These are phyloP conservation scores for Kalaharituber pfeilii DNA, from an alignment of 2,329 filamentous ascomycete genomes.

Conservation along the genomic window DNA sequence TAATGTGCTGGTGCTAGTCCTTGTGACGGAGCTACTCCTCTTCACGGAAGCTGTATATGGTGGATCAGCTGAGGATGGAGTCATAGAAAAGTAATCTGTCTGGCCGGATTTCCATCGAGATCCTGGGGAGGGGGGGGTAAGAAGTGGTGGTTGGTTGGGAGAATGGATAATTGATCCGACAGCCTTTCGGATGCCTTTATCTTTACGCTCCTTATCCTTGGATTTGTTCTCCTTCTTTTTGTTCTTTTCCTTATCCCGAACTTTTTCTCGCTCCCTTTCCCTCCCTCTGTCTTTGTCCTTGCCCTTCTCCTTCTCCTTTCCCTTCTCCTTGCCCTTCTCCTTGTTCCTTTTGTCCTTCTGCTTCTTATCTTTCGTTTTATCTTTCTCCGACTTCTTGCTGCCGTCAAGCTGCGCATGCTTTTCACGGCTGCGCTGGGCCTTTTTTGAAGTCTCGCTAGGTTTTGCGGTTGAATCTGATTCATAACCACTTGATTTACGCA, in stretches of 20 bases:
- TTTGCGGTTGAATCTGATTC: too few relatives aligned
- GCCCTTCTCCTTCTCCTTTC: conserved; percentile 9
- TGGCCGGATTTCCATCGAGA: background rate
- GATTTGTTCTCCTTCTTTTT: too few relatives aligned
- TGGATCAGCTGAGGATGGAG: background rate
- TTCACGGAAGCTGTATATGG: background rate
- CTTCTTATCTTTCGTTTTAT: background rate
- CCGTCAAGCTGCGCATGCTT: background rate
- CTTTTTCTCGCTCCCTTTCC: conserved; percentile 8
- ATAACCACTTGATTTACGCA: too few relatives aligned
- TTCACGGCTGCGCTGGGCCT: background rate
- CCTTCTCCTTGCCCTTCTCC: conserved; percentile 3
- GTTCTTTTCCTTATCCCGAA: background rate
- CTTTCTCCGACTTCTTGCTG: background rate
- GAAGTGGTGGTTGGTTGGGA: background rate
- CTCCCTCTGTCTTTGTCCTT: conserved; percentile 9
- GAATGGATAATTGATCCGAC: background rate
- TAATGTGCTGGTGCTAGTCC: background rate
- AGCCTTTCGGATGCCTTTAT: background rate
- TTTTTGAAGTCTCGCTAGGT: too few relatives aligned
- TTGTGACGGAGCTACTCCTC: background rate
- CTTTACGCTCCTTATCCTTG: too few relatives aligned
- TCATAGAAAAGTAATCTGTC: background rate
- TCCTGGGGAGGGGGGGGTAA: background rate
- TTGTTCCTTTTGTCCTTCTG: background rate